Evolutionary conservation across 2,329 filamentous ascomycete species (phyloP).

Genomic region (Aspergillus sclerotialis): DNA sequence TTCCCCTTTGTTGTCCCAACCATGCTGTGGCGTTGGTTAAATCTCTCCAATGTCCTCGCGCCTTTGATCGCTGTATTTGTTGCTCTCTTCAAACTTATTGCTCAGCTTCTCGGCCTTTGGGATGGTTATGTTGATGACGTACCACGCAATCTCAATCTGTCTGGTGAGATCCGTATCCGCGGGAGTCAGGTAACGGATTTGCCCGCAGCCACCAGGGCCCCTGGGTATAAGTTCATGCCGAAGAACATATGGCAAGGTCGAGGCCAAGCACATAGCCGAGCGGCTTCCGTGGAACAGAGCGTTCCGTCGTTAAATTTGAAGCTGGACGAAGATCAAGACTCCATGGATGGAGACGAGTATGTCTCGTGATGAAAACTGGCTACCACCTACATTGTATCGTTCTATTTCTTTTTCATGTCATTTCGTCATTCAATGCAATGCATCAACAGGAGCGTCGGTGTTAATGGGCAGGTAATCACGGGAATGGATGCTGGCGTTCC

Average conservation of each 20-base stretch:
- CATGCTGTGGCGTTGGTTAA: constrained; percentile 43
- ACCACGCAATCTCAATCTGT: constrained; percentile 14
- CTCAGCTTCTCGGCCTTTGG: constrained; percentile 33
- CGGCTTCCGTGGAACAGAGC: neutral
- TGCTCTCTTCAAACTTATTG: constrained; percentile 22
- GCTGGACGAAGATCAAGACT: constrained; percentile 10
- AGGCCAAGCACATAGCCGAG: neutral
- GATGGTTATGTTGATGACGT: constrained; percentile 36
- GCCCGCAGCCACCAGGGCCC: constrained; percentile 11
- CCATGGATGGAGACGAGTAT: constrained; percentile 29
- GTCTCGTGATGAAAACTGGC: constrained; percentile 17
- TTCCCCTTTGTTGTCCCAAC: constrained; percentile 52
- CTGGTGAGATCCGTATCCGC: constrained; percentile 24
- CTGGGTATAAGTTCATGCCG: constrained; percentile 7
- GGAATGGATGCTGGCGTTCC: neutral
- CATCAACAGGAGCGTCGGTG: neutral
- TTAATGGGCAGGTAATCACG: no score
- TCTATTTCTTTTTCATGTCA: constrained; percentile 1
- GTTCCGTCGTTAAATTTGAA: constrained; percentile 7
- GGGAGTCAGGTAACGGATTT: constrained; percentile 17
- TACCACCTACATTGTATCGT: no score
- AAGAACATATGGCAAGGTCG: neutral
- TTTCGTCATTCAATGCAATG: neutral
- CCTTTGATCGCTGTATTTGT: constrained; percentile 25
- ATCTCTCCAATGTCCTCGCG: constrained; percentile 23